Base-by-base conservation (phyloP, 305 asterid genomes). In the Stenogyne calaminthoides region DNA sequence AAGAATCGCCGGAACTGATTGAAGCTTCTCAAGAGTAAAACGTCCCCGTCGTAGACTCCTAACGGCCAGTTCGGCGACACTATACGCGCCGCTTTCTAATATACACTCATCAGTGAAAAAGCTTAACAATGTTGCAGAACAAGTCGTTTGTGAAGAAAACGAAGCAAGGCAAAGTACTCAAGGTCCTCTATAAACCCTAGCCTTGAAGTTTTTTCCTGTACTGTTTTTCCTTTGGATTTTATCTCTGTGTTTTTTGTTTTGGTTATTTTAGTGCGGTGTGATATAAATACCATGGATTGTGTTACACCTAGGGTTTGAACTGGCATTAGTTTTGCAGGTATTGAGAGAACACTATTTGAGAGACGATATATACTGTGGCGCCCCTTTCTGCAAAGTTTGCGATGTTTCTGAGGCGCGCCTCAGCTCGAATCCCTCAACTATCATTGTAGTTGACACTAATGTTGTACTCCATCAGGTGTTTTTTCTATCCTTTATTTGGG, bases 291-390 rank as follows among this genome's bases (percentile, higher is more conserved):
- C 44, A 16, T 36, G 37, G 15, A 6, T 16, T 68, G 34, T 44
- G 12, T 37, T 11, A 44, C 66, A 63, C 58, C 64, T 76, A 77
- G 77, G 75, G 75, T 77, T 71, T 77, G 59, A 78, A 27, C 51
- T 34, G 67, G 37, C 47, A 19, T 44, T 61, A 2, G 68, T 69
- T 69, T 65, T 59, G 73, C 84, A 94, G 99, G 95, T 86, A 37
- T 97, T 95, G 58, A 85, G 97, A 47, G 98, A 95, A 75, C 98
- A 92, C 76, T 95, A 95, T 69, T 76, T 95, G 71, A 81, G 99
- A 72, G 99, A 95, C 80, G 99, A 95, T 73, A 89, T 95, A 51
- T 89, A 83, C 29, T 95, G 99, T 12, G 98, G 99, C 40, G 96
- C 91, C 12, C 87, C 95, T 4, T 87, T 87, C 52, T 95, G 99